Base-by-base conservation (phyloP, 1,284 basidiomycete species). In the Chondrostereum purpureum region DNA sequence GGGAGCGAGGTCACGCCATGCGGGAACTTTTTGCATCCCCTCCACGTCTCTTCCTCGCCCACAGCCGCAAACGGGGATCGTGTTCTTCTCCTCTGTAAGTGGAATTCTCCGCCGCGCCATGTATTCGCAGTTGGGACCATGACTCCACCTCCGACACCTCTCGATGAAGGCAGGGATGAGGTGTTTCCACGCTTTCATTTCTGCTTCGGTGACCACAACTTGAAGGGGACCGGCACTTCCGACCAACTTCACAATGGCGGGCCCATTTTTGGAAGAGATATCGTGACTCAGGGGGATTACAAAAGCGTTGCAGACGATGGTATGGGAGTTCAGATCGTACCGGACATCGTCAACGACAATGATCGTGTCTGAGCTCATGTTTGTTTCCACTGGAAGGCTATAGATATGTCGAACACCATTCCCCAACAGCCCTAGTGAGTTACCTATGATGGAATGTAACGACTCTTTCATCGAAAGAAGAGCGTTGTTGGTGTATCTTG, bases 71-170 rank as follows among this genome's bases (percentile, higher is more conserved):
- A 70, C 35, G 1, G 65, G 62, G 34, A 52, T 53, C 22, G 44
- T 19, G 10, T 57, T 55, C 41, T 57, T 54, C 33, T 57, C 54
- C 4, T 52, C 45, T 1, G 60, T 48, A 8, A 64, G 50, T 2
- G 65, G 66, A n/a, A 65, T 50, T 13, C 42, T 50, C 0, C 50
- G 53, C 17, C 41, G 34, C 2, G 45, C 8, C 1, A 39, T 37
- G 49, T 68, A 67, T 42, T 67, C 60, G 56, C 66, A 68, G 10
- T 56, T 55, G 6, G 50, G 42, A 4, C 37, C 44, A 42, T 70
- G 68, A 12, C 49, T 50, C 68, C 68, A 70, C 1, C 61, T 59
- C 5, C 67, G 57, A 40, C 65, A 68, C 10, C 68, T 57, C 43
- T 70, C 68, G 11, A 58, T 61, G 16, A 65, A 54, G 3, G 57